These are phyloP conservation scores for Akanthomyces muscarius DNA, from an alignment of 2,329 filamentous ascomycete genomes.

Conservation along the genomic window DNA sequence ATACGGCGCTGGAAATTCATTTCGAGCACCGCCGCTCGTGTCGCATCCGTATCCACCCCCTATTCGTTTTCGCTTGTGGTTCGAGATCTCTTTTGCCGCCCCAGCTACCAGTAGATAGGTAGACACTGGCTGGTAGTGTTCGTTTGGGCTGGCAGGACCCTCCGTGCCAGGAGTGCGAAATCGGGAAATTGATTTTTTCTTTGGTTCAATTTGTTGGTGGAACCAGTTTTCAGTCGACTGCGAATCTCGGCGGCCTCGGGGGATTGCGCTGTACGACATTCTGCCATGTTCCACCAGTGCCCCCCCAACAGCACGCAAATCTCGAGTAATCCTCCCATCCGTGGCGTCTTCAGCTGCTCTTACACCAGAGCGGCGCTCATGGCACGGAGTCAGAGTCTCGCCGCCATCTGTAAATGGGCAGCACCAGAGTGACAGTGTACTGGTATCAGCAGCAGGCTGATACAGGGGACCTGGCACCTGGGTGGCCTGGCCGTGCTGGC, in stretches of 20 bases:
- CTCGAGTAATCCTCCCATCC: background rate
- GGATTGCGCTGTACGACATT: background rate
- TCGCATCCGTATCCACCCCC: constrained; percentile 18
- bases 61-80: constrained; percentile 13
- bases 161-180: background rate
- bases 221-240: background rate
- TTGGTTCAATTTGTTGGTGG: constrained; percentile 8
- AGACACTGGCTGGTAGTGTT: background rate
- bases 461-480: background rate
- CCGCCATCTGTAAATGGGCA: no score
- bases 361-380: background rate
- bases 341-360: background rate
- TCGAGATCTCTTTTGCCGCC: constrained; percentile 8
- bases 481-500: background rate
- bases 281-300: background rate
- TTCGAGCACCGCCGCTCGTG: background rate
- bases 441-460: background rate
- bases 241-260: constrained; percentile 5
- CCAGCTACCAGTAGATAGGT: background rate
- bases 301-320: background rate
- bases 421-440: background rate
- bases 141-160: background rate
- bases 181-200: constrained; percentile 13
- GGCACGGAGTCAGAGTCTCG: no score
- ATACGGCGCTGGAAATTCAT: background rate